Base-by-base conservation (phyloP, 2,329 filamentous ascomycete species). In the Penicillium sp. region DNA sequence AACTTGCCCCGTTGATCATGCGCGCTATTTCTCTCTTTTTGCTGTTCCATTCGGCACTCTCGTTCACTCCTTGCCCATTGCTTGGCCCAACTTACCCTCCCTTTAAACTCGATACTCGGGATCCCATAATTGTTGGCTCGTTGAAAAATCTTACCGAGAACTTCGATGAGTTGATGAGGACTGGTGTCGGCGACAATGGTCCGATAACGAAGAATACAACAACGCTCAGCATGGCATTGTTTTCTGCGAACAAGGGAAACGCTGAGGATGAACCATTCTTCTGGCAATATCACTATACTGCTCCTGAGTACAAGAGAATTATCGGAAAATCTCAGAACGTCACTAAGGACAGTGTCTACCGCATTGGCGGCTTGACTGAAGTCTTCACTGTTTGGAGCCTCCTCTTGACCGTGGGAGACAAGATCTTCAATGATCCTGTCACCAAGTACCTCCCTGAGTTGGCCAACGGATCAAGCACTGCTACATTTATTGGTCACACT, bases 371-470 rank as follows among this genome's bases (percentile, higher is more conserved):
- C 16, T 55, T 76, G 10, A 72, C 67, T 6, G 70, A 76, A 50
- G 51, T 74, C 5, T 71, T 70, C 40, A 74, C 69, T 0, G 63
- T 74, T 5, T 63, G 72, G 53, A 64, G 64, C 0, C 70, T 72
- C 31, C 63, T 76, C 0, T 58, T 67, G 0, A 64, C 66, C 13
- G 67, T 64, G 0, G 72, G 72, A 0, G 70, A 73, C 24, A 44
- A 53, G 0, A 56, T 68, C 30, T 71, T 68, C 62, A 70, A 71
- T 46, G 70, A 76, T 5, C 72, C 71, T 2, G 63, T 76, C 11
- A 68, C 69, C 1, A 72, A 73, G 13, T 71, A 70, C 44, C 58
- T 76, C 2, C 71, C 74, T 2, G 72, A 76, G 48, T 59, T 76
- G 6, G 20, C 14, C 18, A 50, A 52, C 45, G 27, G 5, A 16